Evolutionary conservation across 768 basidiomycete species (phyloP), one percentile per base, ranked within the genome.

Genomic region (Mycena venus): DNA sequence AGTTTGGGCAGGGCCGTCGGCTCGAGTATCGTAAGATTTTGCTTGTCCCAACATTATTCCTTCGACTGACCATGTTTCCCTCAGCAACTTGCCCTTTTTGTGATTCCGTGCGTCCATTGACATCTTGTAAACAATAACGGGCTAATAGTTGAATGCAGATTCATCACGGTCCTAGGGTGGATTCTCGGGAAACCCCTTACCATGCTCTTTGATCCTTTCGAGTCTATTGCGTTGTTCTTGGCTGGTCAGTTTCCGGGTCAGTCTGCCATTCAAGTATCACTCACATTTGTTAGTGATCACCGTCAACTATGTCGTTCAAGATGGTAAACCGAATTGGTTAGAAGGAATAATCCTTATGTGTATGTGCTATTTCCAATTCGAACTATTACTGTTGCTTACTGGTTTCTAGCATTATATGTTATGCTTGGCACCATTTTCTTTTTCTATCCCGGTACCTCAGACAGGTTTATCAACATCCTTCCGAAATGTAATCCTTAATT

Each of bases 1-100:
- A 95, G 94, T 79, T 86, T 98, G 68, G 93, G 94, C 29, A 95
- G 98, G 25, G 95, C 97, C n/a, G 94, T 96, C 21, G 95, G 96
- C 56, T 94, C 93, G 2, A 93, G 93, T 75, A 93, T 95, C 40
- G 94, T 95, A 79, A 80, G 92, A 87, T 21, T 9, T 49, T 23
- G 53, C 38, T 25, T 34, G 47, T n/a, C n/a, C 60, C 64, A 21
- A 36, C 10, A 49, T 17, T 56, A 40, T n/a, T 42, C 32, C n/a
- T 34, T 21, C 68, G 2, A 66, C 63, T 64, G 29, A 72, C 12
- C 31, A 27, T 62, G 56, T 69, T 64, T 34, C n/a, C 53, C 70
- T 55, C 10, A 96, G 92, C 94, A 95, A 93, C 93, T 93, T 72
- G 91, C 94, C 1, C 88, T 97, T 75, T 91, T 97, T 80, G 91